phyloP scores from a whole-genome alignment of 116 monocot species.

The Trichopus zeylanicus region DNA sequence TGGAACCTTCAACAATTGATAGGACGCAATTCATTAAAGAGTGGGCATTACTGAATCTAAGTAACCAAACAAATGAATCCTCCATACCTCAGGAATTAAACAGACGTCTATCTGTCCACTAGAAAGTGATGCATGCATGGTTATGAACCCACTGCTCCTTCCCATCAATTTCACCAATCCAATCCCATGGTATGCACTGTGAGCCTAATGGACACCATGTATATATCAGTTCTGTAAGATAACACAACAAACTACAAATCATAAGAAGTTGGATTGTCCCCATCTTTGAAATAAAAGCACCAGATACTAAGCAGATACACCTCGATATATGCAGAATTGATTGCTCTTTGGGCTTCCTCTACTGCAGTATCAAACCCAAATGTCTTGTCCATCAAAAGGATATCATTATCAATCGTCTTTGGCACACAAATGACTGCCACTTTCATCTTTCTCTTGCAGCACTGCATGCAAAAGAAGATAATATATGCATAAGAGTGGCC shows the following conservation, averaged over 20 bases:
- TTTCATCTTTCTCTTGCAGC: constrained; percentile 65
- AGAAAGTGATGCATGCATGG: constrained; percentile 89
- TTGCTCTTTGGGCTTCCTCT: constrained; percentile 74
- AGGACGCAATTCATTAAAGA: background rate
- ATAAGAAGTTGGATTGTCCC: background rate
- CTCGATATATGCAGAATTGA: constrained; percentile 96
- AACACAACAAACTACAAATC: no score
- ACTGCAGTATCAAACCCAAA: constrained; percentile 86
- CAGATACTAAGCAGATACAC: constrained; percentile 19
- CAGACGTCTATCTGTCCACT: constrained; percentile 87
- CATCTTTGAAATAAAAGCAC: background rate
- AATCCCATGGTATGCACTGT: constrained; percentile 83
- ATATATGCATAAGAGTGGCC: no score
- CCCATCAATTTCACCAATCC: constrained; percentile 94
- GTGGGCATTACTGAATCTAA: background rate
- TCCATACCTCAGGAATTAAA: constrained; percentile 78
- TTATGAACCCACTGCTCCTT: constrained; percentile 87
- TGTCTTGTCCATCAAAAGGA: constrained; percentile 83
- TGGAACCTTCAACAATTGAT: constrained; percentile 73
- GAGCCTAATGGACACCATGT: constrained; percentile 33
- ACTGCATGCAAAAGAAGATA: constrained; percentile 31
- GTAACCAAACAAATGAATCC: background rate
- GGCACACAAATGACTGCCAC: constrained; percentile 73
- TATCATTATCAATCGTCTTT: constrained; percentile 95
- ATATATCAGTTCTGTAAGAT: background rate